phyloP scores from a whole-genome alignment of 352 stramenopile species.

The Globisporangium spinosum region DNA sequence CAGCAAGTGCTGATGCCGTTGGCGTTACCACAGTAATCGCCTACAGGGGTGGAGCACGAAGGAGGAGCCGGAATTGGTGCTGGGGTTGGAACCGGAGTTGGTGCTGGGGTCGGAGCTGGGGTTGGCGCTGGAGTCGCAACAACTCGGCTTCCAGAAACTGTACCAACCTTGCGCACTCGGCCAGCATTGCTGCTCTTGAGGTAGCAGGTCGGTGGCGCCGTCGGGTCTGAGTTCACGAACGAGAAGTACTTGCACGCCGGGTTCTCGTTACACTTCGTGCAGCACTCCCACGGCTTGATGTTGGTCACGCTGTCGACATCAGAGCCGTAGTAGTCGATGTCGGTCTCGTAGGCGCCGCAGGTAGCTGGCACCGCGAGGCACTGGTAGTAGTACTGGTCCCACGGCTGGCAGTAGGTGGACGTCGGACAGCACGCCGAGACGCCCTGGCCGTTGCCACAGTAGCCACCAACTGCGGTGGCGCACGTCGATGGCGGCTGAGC shows the following conservation, averaged over 20 bases:
- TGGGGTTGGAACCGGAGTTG: background rate
- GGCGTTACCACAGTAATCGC: conserved; percentile 34
- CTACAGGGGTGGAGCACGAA: no score
- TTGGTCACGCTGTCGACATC: conserved; percentile 30
- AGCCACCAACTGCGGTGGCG: conserved; percentile 20
- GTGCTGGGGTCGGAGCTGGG: background rate
- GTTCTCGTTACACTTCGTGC: conserved; percentile 21
- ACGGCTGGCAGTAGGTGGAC: conserved; percentile 39
- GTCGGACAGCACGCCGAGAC: conserved; percentile 31
- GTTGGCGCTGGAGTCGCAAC: background rate
- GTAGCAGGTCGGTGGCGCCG: conserved; percentile 23
- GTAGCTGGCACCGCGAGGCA: conserved; percentile 31
- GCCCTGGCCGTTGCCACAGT: conserved; percentile 35
- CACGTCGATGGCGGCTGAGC: background rate
- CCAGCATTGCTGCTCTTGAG: conserved; percentile 24
- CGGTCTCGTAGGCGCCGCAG: conserved; percentile 18
- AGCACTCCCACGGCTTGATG: conserved; percentile 35
- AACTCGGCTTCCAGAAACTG: conserved; percentile 1
- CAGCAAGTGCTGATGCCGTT: conserved; percentile 32
- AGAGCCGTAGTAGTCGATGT: background rate
- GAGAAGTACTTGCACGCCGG: conserved; percentile 34
- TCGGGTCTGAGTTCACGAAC: conserved; percentile 21
- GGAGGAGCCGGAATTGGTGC: no score
- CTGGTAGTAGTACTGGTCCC: conserved; percentile 53
- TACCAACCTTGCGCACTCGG: conserved; percentile 5